phyloP scores from a whole-genome alignment of 2,329 filamentous ascomycete species.

The Penicillium sp. region DNA sequence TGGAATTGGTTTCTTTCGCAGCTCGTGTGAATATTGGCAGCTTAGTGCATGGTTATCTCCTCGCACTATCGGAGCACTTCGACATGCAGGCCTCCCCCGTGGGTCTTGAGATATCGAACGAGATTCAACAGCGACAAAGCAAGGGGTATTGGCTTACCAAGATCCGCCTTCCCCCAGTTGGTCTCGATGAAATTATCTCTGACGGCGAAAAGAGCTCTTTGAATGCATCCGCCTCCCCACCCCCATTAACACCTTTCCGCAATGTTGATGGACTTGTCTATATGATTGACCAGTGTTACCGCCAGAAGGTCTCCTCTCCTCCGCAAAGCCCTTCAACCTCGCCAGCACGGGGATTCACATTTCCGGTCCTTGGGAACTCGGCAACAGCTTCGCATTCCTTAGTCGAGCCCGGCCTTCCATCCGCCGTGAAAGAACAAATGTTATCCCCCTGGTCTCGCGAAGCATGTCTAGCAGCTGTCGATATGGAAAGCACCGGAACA shows the following conservation, averaged over 20 bases:
- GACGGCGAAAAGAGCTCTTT: conserved; percentile 41
- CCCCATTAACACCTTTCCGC: conserved; percentile 69
- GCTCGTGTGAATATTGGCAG: conserved; percentile 78
- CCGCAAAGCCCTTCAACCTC: conserved; percentile 68
- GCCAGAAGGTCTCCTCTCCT: conserved; percentile 60
- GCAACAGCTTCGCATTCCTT: conserved; percentile 33
- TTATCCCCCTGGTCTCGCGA: conserved; percentile 78
- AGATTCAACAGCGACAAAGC: conserved; percentile 71
- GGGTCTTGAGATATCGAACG: conserved; percentile 69
- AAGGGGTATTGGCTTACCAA: conserved; percentile 77
- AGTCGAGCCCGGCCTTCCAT: conserved; percentile 60
- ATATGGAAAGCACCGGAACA: conserved; percentile 66
- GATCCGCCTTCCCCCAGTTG: conserved; percentile 67
- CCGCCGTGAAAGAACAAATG: conserved; percentile 70
- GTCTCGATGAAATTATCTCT: conserved; percentile 60
- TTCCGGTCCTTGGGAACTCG: conserved; percentile 59
- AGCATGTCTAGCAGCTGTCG: conserved; percentile 64
- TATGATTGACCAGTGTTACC: conserved; percentile 70
- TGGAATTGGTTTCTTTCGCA: conserved; percentile 46
- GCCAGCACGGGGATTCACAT: conserved; percentile 62
- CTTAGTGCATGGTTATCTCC: conserved; percentile 86
- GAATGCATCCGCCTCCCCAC: conserved; percentile 46
- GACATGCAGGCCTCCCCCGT: conserved; percentile 69
- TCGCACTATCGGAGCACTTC: conserved; percentile 74
- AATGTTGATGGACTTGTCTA: conserved; percentile 70